These are phyloP conservation scores for Tetracentron sinense DNA, from an alignment of 164 flowering plant species.

Conservation along the genomic window DNA sequence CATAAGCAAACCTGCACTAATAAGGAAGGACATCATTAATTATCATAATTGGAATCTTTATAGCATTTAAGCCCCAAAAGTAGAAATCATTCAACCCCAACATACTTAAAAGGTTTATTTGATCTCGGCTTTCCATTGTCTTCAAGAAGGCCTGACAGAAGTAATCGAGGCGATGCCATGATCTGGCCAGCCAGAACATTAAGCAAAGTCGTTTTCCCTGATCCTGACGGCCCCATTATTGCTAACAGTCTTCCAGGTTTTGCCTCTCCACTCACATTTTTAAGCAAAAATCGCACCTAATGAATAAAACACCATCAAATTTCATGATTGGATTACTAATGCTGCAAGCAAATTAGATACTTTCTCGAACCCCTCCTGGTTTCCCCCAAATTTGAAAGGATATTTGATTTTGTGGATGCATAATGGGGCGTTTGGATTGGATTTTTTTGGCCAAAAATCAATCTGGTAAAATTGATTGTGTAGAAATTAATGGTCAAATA, in stretches of 20 bases:
- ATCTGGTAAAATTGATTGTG: no score
- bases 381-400: not conserved
- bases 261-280: conserved; percentile 85
- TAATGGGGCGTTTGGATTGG: no score
- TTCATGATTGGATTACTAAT: not conserved
- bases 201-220: conserved; percentile 93
- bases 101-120: conserved; percentile 57
- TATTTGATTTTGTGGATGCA: no score
- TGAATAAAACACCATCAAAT: not conserved
- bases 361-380: not conserved
- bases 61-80: not conserved
- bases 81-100: conserved; percentile 1
- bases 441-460: no score
- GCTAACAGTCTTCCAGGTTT: conserved; percentile 91
- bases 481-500: no score
- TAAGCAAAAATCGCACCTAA: conserved; percentile 75
- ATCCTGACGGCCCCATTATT: conserved; percentile 98
- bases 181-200: conserved; percentile 92
- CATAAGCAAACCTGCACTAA: conserved; percentile 70
- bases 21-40: not conserved
- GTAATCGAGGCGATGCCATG: conserved; percentile 58
- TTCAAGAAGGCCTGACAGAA: conserved; percentile 74
- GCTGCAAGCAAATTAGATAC: not conserved
- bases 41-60: not conserved
- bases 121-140: conserved; percentile 62